These are phyloP conservation scores for Aschersonia sp. DNA, from an alignment of 2,329 filamentous ascomycete species.

Conservation along the genomic window DNA sequence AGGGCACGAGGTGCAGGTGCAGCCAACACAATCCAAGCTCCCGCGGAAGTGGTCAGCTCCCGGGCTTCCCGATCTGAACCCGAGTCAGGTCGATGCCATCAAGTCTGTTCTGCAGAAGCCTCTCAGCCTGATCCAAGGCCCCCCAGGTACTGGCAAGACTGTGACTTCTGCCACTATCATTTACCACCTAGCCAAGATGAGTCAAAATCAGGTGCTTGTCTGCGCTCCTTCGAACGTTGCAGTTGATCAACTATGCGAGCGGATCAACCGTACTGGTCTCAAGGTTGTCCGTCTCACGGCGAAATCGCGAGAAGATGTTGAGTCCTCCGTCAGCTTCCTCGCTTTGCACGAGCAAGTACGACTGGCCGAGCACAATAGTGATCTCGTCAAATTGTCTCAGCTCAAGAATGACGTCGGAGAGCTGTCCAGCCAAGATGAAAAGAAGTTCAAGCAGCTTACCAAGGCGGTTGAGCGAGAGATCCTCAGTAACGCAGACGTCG, in stretches of 20 bases:
- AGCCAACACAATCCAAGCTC: constrained; percentile 88
- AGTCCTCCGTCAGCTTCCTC: constrained; percentile 92
- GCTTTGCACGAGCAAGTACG: constrained; percentile 94
- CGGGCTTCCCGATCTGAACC: constrained; percentile 84
- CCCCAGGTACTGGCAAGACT: constrained; percentile 94
- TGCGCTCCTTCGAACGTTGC: constrained; percentile 97
- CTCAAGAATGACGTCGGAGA: constrained; percentile 87
- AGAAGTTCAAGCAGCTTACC: constrained; percentile 94
- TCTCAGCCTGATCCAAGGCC: constrained; percentile 88
- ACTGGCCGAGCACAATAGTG: constrained; percentile 91
- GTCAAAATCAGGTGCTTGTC: constrained; percentile 84
- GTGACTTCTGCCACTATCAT: constrained; percentile 98
- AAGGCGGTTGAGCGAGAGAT: constrained; percentile 92
- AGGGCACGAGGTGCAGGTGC: constrained; percentile 85
- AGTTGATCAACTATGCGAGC: constrained; percentile 94
- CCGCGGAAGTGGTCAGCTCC: constrained; percentile 96
- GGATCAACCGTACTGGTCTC: constrained; percentile 83
- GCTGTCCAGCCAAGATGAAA: constrained; percentile 88
- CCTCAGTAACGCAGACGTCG: constrained; percentile 86
- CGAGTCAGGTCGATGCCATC: constrained; percentile 90
- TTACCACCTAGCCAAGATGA: constrained; percentile 92
- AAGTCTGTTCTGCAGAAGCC: constrained; percentile 90
- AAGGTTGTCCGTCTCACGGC: constrained; percentile 98
- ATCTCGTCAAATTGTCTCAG: constrained; percentile 81
- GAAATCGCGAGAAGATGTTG: constrained; percentile 95